phyloP scores from a whole-genome alignment of 2,329 filamentous ascomycete species.

The Pseudopithomyces chartarum region DNA sequence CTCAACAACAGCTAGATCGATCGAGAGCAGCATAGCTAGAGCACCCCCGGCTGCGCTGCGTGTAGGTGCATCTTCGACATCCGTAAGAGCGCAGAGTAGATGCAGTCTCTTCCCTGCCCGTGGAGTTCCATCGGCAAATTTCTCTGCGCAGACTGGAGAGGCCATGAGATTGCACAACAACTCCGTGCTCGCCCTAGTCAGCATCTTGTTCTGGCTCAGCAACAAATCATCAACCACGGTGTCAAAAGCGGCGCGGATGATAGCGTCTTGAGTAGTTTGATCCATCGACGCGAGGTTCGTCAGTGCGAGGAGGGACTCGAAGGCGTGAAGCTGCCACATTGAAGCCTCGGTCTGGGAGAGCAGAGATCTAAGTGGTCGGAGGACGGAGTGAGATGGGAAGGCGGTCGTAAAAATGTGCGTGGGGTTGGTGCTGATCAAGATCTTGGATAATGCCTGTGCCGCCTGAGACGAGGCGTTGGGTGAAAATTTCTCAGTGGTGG shows the following conservation, averaged over 20 bases:
- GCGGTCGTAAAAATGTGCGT: conserved; percentile 81
- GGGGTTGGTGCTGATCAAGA: conserved; percentile 86
- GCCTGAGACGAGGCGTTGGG: conserved; percentile 57
- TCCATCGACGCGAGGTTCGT: conserved; percentile 88
- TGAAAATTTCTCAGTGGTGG: conserved; percentile 38
- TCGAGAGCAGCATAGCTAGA: conserved; percentile 80
- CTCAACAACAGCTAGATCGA: conserved; percentile 73
- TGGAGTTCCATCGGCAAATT: conserved; percentile 66
- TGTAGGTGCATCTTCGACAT: conserved; percentile 80
- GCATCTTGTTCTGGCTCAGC: conserved; percentile 72
- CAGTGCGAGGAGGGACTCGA: conserved; percentile 87
- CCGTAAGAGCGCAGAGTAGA: conserved; percentile 83
- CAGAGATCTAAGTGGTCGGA: conserved; percentile 79
- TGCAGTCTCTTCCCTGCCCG: conserved; percentile 75
- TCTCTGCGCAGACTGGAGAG: conserved; percentile 66
- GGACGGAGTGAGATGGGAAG: conserved; percentile 74
- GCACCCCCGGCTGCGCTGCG: conserved; percentile 86
- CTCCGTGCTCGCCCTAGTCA: conserved; percentile 85
- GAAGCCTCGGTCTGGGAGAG: conserved; percentile 64
- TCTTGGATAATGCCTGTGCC: conserved; percentile 80
- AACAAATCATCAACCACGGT: conserved; percentile 79
- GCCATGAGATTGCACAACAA: conserved; percentile 89
- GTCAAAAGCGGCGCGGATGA: conserved; percentile 75
- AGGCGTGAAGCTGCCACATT: conserved; percentile 79
- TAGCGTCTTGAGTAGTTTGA: conserved; percentile 65